phyloP scores from a whole-genome alignment of 176 grass and related monocot species.

The Poa annua region DNA sequence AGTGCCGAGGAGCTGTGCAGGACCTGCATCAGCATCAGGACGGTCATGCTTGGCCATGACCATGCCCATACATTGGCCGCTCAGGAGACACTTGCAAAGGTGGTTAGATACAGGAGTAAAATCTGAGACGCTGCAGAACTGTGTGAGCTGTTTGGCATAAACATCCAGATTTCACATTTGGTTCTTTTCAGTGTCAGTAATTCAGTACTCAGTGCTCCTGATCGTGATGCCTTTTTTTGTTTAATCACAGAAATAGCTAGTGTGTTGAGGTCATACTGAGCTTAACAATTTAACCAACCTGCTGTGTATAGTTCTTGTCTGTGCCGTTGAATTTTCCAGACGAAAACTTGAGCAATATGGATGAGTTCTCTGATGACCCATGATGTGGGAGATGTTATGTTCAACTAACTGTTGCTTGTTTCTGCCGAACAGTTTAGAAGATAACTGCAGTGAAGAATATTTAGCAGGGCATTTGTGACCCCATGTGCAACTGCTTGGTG shows the following conservation, averaged over 20 bases:
- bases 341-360: neutral
- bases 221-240: conserved; percentile 27
- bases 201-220: neutral
- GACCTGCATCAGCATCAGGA: conserved; percentile 92
- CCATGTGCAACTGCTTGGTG: conserved; percentile 14
- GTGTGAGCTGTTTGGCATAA: neutral
- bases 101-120: conserved; percentile 85
- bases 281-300: conserved; percentile 34
- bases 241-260: conserved; percentile 41
- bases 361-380: neutral
- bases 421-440: neutral
- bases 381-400: neutral
- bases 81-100: conserved; percentile 83
- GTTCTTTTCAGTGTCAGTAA: neutral
- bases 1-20: conserved; percentile 81
- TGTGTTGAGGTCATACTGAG: neutral
- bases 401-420: neutral
- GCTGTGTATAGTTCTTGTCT: conserved; percentile 38
- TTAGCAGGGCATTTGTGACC: neutral
- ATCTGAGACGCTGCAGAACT: conserved; percentile 49
- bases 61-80: conserved; percentile 80
- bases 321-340: too few relatives aligned
- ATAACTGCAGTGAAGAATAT: neutral
- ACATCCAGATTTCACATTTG: neutral
- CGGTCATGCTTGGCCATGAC: conserved; percentile 85